phyloP scores from a whole-genome alignment of 345 rosid genomes.

The Citrus sinensis region DVS_A1.0 CM039163.1:4060001-4060500 shows the following conservation, averaged over 20 bases:
- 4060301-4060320: slow-evolving; percentile 72
- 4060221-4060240: slow-evolving; percentile 22
- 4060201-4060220: slow-evolving; percentile 25
- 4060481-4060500: slow-evolving; percentile 93
- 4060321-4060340: slow-evolving; percentile 52
- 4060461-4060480: slow-evolving; percentile 85
- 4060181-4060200: slow-evolving; percentile 27
- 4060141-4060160: slow-evolving; percentile 23
- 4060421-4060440: slow-evolving; percentile 59
- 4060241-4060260: slow-evolving; percentile 38
- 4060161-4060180: slow-evolving; percentile 30
- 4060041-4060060: slow-evolving; percentile 88
- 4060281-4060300: slow-evolving; percentile 86
- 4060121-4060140: slow-evolving; percentile 33
- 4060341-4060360: slow-evolving; percentile 56
- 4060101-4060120: slow-evolving; percentile 88
- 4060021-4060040: slow-evolving; percentile 76
- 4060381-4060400: slow-evolving; percentile 89
- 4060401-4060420: slow-evolving; percentile 82
- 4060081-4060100: slow-evolving; percentile 60
- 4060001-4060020: slow-evolving; percentile 83
- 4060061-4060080: slow-evolving; percentile 84
- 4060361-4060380: slow-evolving; percentile 63
- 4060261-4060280: slow-evolving; percentile 36
- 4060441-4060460: slow-evolving; percentile 89